Conservation (phyloP, 257 asterid genomes). For the Plantago ovata region DNA sequence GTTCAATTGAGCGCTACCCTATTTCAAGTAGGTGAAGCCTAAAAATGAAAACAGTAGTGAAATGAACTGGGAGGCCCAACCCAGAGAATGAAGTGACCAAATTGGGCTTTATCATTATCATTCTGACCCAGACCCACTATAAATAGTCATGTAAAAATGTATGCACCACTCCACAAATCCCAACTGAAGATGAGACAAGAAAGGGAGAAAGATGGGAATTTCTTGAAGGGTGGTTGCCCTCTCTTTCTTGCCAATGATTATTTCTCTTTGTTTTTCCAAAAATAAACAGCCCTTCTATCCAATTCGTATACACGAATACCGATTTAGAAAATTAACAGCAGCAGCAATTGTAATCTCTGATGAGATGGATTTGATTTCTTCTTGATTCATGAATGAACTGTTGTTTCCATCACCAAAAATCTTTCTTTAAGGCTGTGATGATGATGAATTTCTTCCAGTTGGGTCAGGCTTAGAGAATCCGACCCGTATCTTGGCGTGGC, state of each 20-base stretch:
- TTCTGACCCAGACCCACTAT: too few species aligned
- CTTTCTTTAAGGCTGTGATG: conserved; percentile 18
- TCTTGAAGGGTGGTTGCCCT: conserved; percentile 21
- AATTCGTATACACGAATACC: too few species aligned
- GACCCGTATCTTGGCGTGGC: conserved; percentile 49
- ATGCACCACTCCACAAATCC: background rate
- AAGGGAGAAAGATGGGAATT: conserved; percentile 9
- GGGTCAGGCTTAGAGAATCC: conserved; percentile 23
- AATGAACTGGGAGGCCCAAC: too few species aligned
- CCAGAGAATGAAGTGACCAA: too few species aligned
- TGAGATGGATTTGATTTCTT: too few species aligned
- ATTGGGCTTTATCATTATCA: background rate
- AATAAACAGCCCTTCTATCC: conserved; percentile 13
- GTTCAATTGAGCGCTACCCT: too few species aligned
- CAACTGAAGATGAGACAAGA: conserved; percentile 22
- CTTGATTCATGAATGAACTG: background rate
- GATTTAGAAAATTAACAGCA: too few species aligned
- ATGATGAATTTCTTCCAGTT: conserved; percentile 22
- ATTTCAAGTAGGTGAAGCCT: too few species aligned
- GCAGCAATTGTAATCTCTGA: too few species aligned
- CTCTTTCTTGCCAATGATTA: conserved; percentile 21
- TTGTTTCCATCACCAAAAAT: background rate
- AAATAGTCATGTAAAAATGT: background rate
- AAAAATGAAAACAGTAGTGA: too few species aligned
- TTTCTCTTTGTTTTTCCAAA: background rate